These are phyloP conservation scores for Aspergillus tamarii DNA, from an alignment of 2,329 filamentous ascomycete genomes.

Conservation along the genomic window DNA sequence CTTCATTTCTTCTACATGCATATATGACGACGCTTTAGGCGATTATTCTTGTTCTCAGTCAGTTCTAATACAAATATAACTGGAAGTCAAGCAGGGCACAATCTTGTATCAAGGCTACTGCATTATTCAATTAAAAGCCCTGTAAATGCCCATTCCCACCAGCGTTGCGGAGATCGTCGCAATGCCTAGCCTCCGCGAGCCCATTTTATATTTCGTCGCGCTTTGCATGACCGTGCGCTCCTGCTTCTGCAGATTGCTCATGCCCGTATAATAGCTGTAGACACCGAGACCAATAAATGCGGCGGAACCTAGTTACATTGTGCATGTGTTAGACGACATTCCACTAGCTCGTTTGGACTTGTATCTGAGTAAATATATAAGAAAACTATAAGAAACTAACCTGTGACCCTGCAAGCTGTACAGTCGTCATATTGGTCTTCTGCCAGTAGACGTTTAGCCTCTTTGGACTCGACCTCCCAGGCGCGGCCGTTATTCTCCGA, in stretches of 20 bases:
- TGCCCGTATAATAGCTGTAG: slow-evolving; percentile 78
- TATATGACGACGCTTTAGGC: neutral
- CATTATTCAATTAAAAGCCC: slow-evolving; percentile 60
- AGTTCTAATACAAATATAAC: neutral
- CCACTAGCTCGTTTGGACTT: neutral
- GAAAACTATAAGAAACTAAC: slow-evolving; percentile 50
- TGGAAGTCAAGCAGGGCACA: neutral
- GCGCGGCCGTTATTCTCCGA: slow-evolving; percentile 49
- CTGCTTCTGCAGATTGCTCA: slow-evolving; percentile 70
- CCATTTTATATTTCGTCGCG: slow-evolving; percentile 72
- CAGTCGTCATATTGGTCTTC: slow-evolving; percentile 62
- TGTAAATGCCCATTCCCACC: slow-evolving; percentile 71
- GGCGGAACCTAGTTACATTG: slow-evolving; percentile 62
- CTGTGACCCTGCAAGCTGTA: slow-evolving; percentile 70
- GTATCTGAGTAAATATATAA: neutral
- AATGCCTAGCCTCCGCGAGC: slow-evolving; percentile 69
- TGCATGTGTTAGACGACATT: slow-evolving; percentile 15
- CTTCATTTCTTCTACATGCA: slow-evolving; percentile 6
- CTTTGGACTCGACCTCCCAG: slow-evolving; percentile 59
- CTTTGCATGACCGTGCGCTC: slow-evolving; percentile 65
- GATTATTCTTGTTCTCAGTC: neutral
- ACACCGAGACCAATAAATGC: slow-evolving; percentile 75
- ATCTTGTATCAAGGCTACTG: neutral
- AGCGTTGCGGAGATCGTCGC: slow-evolving; percentile 68
- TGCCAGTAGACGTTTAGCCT: slow-evolving; percentile 60